phyloP scores from a whole-genome alignment of 78 protist genomes.

The slime mould (Dictyostelium discoideum) region dicty_2.7 NC_007091.3:3473501-3474000 shows the following conservation, averaged over 20 bases:
- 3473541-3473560: neutral
- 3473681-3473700: slow-evolving; percentile 11
- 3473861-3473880: neutral
- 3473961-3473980: neutral
- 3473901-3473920: neutral
- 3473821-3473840: neutral
- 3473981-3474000: neutral
- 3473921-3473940: neutral
- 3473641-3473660: neutral
- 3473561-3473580: neutral
- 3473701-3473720: neutral
- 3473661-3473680: neutral
- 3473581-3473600: neutral
- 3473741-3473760: neutral
- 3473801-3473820: neutral
- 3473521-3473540: neutral
- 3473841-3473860: neutral
- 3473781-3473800: slow-evolving; percentile 38
- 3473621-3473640: neutral
- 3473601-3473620: neutral
- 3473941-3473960: neutral
- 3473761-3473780: slow-evolving; percentile 57
- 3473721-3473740: neutral
- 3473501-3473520: neutral
- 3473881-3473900: neutral